Evolutionary conservation across 345 rosid species (phyloP).

Genomic region (Melastoma malabathricum): DNA sequence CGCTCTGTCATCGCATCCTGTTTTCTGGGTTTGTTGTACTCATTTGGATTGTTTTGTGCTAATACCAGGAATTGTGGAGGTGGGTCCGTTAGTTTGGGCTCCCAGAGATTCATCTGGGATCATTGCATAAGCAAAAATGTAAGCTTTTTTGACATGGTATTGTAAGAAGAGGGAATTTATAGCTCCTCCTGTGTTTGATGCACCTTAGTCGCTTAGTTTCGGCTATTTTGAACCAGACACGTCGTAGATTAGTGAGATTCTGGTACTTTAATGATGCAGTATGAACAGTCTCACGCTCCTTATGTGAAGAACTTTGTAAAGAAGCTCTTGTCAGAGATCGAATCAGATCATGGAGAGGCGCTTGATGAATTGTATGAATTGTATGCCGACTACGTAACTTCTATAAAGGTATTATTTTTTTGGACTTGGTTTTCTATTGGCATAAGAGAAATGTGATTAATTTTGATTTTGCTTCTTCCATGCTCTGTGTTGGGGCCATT

Average conservation of each 20-base stretch:
- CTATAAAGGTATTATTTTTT: constrained; percentile 38
- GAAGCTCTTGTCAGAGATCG: constrained; percentile 61
- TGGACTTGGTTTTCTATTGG: not conserved
- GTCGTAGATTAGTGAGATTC: too few relatives aligned
- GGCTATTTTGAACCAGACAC: too few relatives aligned
- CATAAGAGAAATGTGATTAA: not conserved
- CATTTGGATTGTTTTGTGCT: not conserved
- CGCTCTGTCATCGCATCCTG: too few relatives aligned
- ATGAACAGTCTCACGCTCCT: constrained; percentile 26
- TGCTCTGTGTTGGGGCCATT: not conserved
- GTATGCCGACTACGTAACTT: constrained; percentile 38
- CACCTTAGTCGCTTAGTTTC: too few relatives aligned
- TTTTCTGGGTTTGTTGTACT: too few relatives aligned
- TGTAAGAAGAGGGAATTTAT: too few relatives aligned
- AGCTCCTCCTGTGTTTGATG: not conserved
- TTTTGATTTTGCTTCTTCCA: not conserved
- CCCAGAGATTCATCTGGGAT: constrained; percentile 64
- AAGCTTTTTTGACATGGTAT: constrained; percentile 5
- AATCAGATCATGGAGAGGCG: constrained; percentile 33
- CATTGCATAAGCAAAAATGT: constrained; percentile 41
- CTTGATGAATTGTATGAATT: constrained; percentile 60
- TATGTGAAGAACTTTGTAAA: constrained; percentile 49
- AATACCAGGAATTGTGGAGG: constrained; percentile 39
- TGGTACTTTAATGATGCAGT: constrained; percentile 16
- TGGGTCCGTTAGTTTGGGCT: constrained; percentile 38